Evolutionary conservation across 2,329 filamentous ascomycete species (phyloP), one percentile per base, ranked within the genome.

Genomic region (Calonectria multiphialidica): DNA sequence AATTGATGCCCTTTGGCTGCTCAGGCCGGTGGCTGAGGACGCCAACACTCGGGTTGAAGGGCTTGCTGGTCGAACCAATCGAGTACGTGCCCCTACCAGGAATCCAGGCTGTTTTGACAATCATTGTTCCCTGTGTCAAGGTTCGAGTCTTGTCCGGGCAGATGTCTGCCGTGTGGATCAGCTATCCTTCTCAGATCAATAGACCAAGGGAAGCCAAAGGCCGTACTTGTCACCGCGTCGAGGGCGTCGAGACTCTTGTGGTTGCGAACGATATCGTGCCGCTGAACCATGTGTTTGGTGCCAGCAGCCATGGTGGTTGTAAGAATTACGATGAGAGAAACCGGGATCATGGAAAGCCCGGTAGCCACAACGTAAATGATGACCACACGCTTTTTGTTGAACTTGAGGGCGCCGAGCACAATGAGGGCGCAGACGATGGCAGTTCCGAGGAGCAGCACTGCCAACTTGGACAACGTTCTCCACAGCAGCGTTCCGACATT

Each of bases 401-500:
- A 91, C 1, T 87, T 77, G 81, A 93, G 94, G 66, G 92, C 90
- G 8, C 86, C 92, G 55, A 93, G 87, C 45, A 94, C 92, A 76
- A 94, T 90, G 75, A 94, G 89, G 10, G 92, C 92, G 73, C 92
- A 93, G 30, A 94, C 78, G 15, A 94, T 89, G 2, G 93, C 93
- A 64, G 93, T 88, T 35, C 86, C 87, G 78, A 94, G 94, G 2
- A 94, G 87, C 2, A 93, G 81, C 21, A 94, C 86, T 25, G 93
- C 93, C 62, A 94, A 87, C 80, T 90, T 90, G 59, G 92, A 93
- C 18, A 94, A 86, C 78, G 93, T 93, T 76, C 89, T 88, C 81
- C 94, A 92, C 21, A 94, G 86, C 3, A 93, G 93, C 13, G 93
- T 94, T 57, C 93, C 93, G 15, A 93, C 88, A 67, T 90, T 92